Percentiles rank a stretch among this genome's conserved stretches.
phyloP scores from a whole-genome alignment of 1,284 basidiomycete genomes.

The Ceratobasidium sp. region DNA sequence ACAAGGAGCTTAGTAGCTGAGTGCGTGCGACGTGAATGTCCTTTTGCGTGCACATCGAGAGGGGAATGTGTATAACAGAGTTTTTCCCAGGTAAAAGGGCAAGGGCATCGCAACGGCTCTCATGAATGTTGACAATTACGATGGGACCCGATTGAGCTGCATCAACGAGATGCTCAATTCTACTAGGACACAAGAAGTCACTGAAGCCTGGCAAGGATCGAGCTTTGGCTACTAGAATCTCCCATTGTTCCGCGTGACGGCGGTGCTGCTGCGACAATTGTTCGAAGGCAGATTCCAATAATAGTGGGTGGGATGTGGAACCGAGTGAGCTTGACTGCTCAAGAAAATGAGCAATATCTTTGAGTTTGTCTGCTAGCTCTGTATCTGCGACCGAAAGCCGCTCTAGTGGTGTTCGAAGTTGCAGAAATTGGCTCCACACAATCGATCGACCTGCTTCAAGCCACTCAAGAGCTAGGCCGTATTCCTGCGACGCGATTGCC shows the following conservation, averaged over 20 bases:
- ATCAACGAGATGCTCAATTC: neutral
- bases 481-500: conserved; percentile 17
- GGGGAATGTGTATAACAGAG: neutral
- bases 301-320: neutral
- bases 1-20: neutral
- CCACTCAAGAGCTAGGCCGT: conserved; percentile 46
- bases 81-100: neutral
- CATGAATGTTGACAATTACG: conserved; percentile 41
- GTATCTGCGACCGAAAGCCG: conserved; percentile 41
- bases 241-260: conserved; percentile 43
- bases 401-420: conserved; percentile 47
- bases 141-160: conserved; percentile 37
- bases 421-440: conserved; percentile 48
- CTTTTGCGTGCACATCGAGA: neutral
- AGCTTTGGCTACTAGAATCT: conserved; percentile 42
- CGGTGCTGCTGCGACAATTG: conserved; percentile 36
- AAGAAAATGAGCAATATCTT: neutral
- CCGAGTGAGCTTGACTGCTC: neutral
- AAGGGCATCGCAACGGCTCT: conserved; percentile 42
- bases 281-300: neutral
- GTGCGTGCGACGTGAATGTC: neutral
- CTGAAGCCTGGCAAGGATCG: conserved; percentile 30
- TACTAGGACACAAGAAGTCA: conserved; percentile 19
- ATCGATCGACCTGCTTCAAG: conserved; percentile 49
- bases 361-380: conserved; percentile 44